Base-by-base conservation (phyloP, 2,329 filamentous ascomycete genomes). In the Laburnicola sp. region DNA sequence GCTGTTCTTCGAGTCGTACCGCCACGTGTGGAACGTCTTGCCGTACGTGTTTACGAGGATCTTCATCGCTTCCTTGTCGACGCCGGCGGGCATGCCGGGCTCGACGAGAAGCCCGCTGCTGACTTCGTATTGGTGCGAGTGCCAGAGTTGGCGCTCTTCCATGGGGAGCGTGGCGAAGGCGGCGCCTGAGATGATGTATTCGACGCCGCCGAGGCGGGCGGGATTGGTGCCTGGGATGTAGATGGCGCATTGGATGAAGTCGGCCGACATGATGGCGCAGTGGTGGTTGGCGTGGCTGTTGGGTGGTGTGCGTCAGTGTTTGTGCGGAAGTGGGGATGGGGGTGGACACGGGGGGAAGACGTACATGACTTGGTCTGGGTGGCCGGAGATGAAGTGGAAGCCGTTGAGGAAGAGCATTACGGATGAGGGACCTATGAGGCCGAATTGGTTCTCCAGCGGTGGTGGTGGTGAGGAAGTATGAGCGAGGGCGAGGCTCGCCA, bases 61-160 rank as follows among this genome's bases (percentile, higher is more conserved):
- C n/a, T 43, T 43, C 40, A 43, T 43, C 8, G 27, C 40, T n/a
- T 44, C 28, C 28, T 44, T 44, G 28, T 34, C 41, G 21, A 34
- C 27, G n/a, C 34, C 34, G 6, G 22, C 41, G 8, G 41, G 28
- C 41, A 44, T 44, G 3, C 27, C 41, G 34, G 41, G 41, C 16
- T 44, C 27, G 8, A 44, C 40, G 11, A 43, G 22, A 1, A 43
- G n/a, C 1, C 40, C 40, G 21, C 40, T 43, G 6, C 26, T 43
- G 26, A 43, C 40, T 32, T 43, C 40, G 27, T 43, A 43, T 23
- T 43, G 40, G 28, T 43, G 41, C 23, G 41, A 44, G 23, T 44
- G 41, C 41, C 28, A 44, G 11, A 44, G 30, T 16, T 44, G 7
- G 6, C 41, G 21, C 16, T 34, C 41, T 28, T 34, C 27, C 28